Base-by-base conservation (phyloP, 495 filamentous ascomycete genomes). In the Penicillium cosmopolitanum region DNA sequence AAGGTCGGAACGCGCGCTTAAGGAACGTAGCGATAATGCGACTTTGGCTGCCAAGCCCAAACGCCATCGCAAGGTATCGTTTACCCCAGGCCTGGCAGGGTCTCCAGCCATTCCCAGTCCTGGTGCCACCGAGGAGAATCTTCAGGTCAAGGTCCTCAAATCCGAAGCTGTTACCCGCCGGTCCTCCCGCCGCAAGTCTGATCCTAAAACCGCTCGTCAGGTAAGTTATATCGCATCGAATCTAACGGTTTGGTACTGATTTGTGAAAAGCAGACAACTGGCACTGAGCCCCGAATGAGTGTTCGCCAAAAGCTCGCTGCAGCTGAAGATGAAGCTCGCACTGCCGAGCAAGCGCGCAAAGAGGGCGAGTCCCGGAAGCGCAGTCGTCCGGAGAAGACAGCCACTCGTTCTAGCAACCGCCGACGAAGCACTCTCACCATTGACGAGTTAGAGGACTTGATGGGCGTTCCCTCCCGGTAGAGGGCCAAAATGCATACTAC, bases 391-490 rank as follows among this genome's bases (percentile, higher is more conserved):
- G 74, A 60, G 50, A 80, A 77, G 63, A 60, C 62, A 42, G 69
- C 67, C 40, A 77, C 67, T 64, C 76, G 68, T 77, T 71, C 67
- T 71, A 74, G 67, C 65, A 82, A 78, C 48, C 77, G 89, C 52
- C 75, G 89, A 64, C 74, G 89, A 44, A 91, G 88, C 57, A 91
- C 89, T 8, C 75, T 92, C 0, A 89, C 85, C 21, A 85, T 82
- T n/a, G 86, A 87, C 75, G 89, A 92, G 63, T 64, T 91, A 48
- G 85, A 89, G 54, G 84, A 85, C 47, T 70, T 89, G 63, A 83
- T 89, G 73, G 76, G 79, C 25, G 64, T 73, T 50, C 53, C 66
- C 21, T 61, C 69, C 44, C 60, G 60, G 31, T 70, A 51, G 60
- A 36, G 42, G 51, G 58, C 47, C 25, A 55, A 54, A 52, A 51